These are phyloP conservation scores for Wallacemonas sp. DNA, from an alignment of 208 protist species.

Conservation along the genomic window DNA sequence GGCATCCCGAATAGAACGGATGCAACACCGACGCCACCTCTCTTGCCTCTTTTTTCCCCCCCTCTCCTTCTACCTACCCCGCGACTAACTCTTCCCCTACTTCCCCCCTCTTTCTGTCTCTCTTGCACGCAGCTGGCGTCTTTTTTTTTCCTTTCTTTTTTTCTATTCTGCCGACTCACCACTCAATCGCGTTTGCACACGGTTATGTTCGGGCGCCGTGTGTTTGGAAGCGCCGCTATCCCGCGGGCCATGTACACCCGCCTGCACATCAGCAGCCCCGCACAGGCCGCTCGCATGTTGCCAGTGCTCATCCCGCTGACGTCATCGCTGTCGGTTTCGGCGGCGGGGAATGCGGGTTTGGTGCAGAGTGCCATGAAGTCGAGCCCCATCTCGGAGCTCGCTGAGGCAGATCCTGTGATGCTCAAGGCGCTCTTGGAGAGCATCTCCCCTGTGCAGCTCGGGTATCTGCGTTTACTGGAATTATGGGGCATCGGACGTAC, in stretches of 20 bases:
- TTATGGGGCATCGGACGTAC: conserved; percentile 79
- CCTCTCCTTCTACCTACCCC: conserved; percentile 13
- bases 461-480: conserved; percentile 77
- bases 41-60: neutral
- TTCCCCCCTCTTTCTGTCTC: conserved; percentile 8
- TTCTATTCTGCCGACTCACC: neutral
- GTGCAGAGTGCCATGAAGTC: conserved; percentile 15
- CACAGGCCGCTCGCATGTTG: conserved; percentile 62
- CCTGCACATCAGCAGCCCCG: conserved; percentile 63
- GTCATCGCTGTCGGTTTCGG: neutral
- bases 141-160: conserved; percentile 16
- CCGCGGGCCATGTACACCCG: conserved; percentile 71
- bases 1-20: no score
- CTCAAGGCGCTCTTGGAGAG: conserved; percentile 51
- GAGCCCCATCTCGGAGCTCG: conserved; percentile 17
- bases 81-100: neutral
- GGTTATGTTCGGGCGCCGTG: conserved; percentile 69
- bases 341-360: neutral
- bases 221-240: conserved; percentile 74
- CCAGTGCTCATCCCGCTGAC: conserved; percentile 57
- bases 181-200: neutral
- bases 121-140: neutral
- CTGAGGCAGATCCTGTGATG: conserved; percentile 39
- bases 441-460: conserved; percentile 44
- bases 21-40: no score